Base-by-base conservation (phyloP, 2,329 filamentous ascomycete species). In the Pseudogymnoascus sp. region DNA sequence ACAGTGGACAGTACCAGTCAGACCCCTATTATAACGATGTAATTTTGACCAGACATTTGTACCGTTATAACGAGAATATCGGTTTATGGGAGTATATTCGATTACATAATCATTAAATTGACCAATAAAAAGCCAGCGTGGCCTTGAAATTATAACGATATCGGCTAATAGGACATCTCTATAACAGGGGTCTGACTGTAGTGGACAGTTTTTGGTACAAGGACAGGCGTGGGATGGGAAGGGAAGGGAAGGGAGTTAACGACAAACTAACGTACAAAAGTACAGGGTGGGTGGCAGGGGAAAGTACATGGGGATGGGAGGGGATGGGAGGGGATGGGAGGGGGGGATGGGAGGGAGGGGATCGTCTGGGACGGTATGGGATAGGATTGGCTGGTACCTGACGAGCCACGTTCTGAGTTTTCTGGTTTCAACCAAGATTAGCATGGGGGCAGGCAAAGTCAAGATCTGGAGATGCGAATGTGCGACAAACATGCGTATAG, bases 341-440 rank as follows among this genome's bases (percentile, higher is more conserved):
- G 40, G 40, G 35, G 35, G 35, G 35, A 37, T 16, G 40, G 40
- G 40, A 21, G 7, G 40, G 40, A n/a, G n/a, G n/a, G n/a, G 6
- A 50, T 25, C 12, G 42, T n/a, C 1, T n/a, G 14, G 14, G 21
- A 56, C 10, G 25, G 47, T 33, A 56, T 33, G 47, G 10, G 25
- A 56, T 56, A 4, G 47, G 31, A 56, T 56, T 56, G 47, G 47
- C 25, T 31, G 47, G 47, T 56, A 18, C 47, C 47, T 56, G 47
- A 56, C 28, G n/a, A 56, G 25, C 47, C 47, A 56, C 47, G 47
- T 56, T 56, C 47, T 56, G 47, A 25, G 4, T 56, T 56, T 56
- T 56, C 25, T 56, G 25, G 47, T 56, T 56, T 56, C 47, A 56
- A 56, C 47, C 47, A 56, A 56, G 25, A 56, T 56, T 56, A n/a